These are phyloP conservation scores for Lasiodiplodia theobromae DNA, from an alignment of 2,329 filamentous ascomycete species.

Conservation along the genomic window DNA sequence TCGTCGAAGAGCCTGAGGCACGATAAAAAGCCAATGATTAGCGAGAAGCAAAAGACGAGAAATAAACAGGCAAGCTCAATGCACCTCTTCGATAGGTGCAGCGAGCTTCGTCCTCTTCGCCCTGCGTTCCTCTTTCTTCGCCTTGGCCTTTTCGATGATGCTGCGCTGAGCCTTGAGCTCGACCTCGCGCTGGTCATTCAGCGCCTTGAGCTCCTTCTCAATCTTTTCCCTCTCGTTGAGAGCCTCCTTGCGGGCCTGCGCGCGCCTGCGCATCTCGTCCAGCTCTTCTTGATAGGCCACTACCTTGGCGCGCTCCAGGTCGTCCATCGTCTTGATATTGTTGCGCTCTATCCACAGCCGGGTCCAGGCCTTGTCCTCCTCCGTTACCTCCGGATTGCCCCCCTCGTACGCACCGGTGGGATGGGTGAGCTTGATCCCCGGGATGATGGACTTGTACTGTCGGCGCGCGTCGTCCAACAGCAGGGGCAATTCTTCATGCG, in stretches of 20 bases:
- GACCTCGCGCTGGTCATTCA: slow-evolving; percentile 53
- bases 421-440: slow-evolving; percentile 55
- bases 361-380: slow-evolving; percentile 42
- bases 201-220: slow-evolving; percentile 51
- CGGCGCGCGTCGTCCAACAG: slow-evolving; percentile 52
- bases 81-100: slow-evolving; percentile 9
- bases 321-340: slow-evolving; percentile 43
- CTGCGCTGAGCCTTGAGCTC: slow-evolving; percentile 54
- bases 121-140: slow-evolving; percentile 40
- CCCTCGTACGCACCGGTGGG: slow-evolving; percentile 56
- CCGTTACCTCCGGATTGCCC: slow-evolving; percentile 49
- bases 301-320: slow-evolving; percentile 44
- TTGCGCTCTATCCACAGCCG: slow-evolving; percentile 50
- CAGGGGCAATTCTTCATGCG: slow-evolving; percentile 49
- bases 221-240: slow-evolving; percentile 51
- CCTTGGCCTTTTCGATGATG: slow-evolving; percentile 48
- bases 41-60: neutral
- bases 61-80: slow-evolving; percentile 12
- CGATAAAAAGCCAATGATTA: neutral
- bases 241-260: slow-evolving; percentile 46
- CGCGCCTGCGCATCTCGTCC: slow-evolving; percentile 41
- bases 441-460: slow-evolving; percentile 51
- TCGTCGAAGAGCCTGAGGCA: slow-evolving; percentile 1
- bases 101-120: slow-evolving; percentile 39
- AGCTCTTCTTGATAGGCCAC: slow-evolving; percentile 40